phyloP scores from a whole-genome alignment of 768 basidiomycete species.

The Lactarius vividus region DNA sequence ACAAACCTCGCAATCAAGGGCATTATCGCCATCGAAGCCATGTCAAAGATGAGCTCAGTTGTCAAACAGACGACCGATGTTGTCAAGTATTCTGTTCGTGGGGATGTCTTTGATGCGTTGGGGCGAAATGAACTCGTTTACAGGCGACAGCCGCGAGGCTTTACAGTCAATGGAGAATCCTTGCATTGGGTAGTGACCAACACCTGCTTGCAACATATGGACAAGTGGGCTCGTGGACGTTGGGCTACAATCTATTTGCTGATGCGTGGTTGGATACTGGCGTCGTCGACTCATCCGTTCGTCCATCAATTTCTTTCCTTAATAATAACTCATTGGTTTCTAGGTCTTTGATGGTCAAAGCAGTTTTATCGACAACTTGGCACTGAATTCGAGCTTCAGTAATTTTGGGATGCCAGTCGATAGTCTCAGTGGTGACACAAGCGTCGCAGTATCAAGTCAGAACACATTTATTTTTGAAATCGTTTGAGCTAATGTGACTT shows the following conservation, averaged over 20 bases:
- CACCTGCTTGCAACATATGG: background rate
- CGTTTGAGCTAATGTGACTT: background rate
- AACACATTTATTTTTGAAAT: background rate
- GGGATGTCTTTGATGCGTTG: background rate
- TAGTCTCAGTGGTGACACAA: background rate
- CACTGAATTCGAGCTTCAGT: background rate
- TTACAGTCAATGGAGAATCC: background rate
- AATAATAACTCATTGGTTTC: no score
- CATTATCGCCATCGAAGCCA: background rate
- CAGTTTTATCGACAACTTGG: slow-evolving; percentile 44
- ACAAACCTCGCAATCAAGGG: background rate
- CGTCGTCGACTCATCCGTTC: background rate
- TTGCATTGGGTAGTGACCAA: background rate
- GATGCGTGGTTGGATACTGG: background rate
- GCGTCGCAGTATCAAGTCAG: background rate
- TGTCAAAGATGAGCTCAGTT: background rate
- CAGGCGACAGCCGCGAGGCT: background rate
- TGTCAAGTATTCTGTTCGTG: background rate
- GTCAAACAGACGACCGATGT: background rate
- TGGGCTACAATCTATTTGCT: background rate
- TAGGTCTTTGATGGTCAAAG: slow-evolving; percentile 53
- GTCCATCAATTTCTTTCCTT: no score
- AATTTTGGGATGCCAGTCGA: background rate
- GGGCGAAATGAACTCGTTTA: background rate
- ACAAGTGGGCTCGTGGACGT: background rate